Evolutionary conservation across 164 flowering plant species (phyloP).

Genomic region (Macadamia integrifolia): DNA sequence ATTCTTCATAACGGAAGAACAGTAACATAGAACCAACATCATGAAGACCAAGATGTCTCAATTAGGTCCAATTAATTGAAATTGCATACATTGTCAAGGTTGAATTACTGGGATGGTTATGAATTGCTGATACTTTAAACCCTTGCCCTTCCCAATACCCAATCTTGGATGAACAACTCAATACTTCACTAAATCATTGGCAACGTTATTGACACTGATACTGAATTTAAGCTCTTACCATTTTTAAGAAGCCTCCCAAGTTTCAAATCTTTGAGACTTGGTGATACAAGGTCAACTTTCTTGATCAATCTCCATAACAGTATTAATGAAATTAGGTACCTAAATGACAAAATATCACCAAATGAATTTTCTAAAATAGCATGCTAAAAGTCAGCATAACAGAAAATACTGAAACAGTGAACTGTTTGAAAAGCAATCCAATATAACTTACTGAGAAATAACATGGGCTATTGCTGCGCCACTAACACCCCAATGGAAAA

Average conservation of each 20-base stretch:
- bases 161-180: no score
- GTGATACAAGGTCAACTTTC: conserved; percentile 67
- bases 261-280: conserved; percentile 58
- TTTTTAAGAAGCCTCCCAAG: conserved; percentile 69
- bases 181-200: no score
- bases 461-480: conserved; percentile 99
- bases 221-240: conserved; percentile 35
- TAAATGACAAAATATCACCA: conserved; percentile 11
- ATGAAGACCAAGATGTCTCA: no score
- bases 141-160: no score
- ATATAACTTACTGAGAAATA: conserved; percentile 74
- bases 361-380: neutral
- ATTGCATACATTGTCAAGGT: no score
- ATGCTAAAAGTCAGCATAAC: neutral
- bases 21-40: no score
- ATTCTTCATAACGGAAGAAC: no score
- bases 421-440: neutral
- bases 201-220: no score
- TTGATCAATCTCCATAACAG: conserved; percentile 50
- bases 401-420: neutral
- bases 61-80: no score
- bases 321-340: conserved; percentile 71
- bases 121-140: no score
- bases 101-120: no score
- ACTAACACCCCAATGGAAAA: conserved; percentile 52